Base-by-base conservation (phyloP, 2,329 filamentous ascomycete genomes). In the Penicillium corylophilum region DNA sequence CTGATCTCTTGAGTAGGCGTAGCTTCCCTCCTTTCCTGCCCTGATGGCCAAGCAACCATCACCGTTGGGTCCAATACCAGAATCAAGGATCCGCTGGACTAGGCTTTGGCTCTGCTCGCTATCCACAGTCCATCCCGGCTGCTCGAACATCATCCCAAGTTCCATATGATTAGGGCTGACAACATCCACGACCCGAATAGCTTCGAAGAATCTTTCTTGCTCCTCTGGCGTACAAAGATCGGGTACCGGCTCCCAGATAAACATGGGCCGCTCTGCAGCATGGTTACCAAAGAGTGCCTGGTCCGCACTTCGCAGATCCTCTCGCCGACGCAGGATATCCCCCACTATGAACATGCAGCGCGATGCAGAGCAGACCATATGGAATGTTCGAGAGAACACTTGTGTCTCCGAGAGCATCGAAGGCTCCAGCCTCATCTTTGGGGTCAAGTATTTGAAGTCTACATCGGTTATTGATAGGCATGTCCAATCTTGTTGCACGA, bases 201-300 rank as follows among this genome's bases (percentile, higher is more conserved):
- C 82, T 50, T 76, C 69, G 18, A 79, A 68, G 50, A 82, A 82
- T 18, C 76, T 79, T 0, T 75, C 66, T 18, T 82, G 69, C 55
- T 86, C 79, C 29, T 85, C 83, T 0, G 90, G 85, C 0, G 82
- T 86, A 70, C 92, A 96, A 1, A 90, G 80, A 71, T 96, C 90
- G 1, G 94, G 94, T 1, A 96, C 89, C 1, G 94, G 94, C 69
- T 99, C 94, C 93, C 93, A 99, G 46, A 97, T 83, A 68, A 96
- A 90, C 6, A 91, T 72, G 1, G 92, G 89, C 43, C 82, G 81
- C 1, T 76, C 64, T 59, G 77, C 78, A 10, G 64, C 54, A 41
- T 71, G 67, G 4, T 60, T 54, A 0, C 44, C 38, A 22, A 71
- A 56, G 13, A 71, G 39, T 50, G 66, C 50, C 38, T 65, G 63